These are phyloP conservation scores for Boletellus emodensis DNA, from an alignment of 768 basidiomycete species.

Conservation along the genomic window DNA sequence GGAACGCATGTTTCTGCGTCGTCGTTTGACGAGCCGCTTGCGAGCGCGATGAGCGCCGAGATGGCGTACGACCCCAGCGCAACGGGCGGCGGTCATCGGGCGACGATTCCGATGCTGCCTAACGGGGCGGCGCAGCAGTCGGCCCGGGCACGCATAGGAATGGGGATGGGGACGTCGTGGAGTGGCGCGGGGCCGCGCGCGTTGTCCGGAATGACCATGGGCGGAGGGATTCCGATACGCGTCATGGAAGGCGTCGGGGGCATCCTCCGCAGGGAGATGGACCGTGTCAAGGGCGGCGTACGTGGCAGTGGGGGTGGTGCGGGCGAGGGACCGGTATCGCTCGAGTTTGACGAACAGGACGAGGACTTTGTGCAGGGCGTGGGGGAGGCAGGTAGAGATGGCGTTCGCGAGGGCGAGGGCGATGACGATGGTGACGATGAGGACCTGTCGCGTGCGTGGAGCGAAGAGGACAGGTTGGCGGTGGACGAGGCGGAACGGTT, in stretches of 20 bases:
- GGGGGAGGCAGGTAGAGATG: neutral
- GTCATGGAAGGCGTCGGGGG: slow-evolving; percentile 58
- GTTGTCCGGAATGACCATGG: slow-evolving; percentile 16
- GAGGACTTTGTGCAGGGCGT: slow-evolving; percentile 46
- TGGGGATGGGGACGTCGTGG: too few species aligned
- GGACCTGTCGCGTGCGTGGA: slow-evolving; percentile 24
- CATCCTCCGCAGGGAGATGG: slow-evolving; percentile 50
- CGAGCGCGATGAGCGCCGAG: slow-evolving; percentile 63
- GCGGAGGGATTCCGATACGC: slow-evolving; percentile 47
- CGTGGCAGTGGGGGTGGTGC: neutral
- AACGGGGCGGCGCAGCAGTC: slow-evolving; percentile 49
- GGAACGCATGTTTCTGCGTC: slow-evolving; percentile 38
- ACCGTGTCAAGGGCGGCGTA: slow-evolving; percentile 7
- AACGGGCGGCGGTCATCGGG: slow-evolving; percentile 30
- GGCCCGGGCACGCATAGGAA: neutral
- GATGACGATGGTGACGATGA: slow-evolving; percentile 7
- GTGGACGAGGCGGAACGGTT: slow-evolving; percentile 32
- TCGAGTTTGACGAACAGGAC: slow-evolving; percentile 67
- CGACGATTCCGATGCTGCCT: slow-evolving; percentile 69
- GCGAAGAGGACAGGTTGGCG: slow-evolving; percentile 27
- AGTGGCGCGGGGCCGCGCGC: slow-evolving; percentile 12
- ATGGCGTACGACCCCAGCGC: slow-evolving; percentile 47
- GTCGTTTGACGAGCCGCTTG: slow-evolving; percentile 68
- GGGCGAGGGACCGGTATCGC: slow-evolving; percentile 26
- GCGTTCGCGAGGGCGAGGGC: too few species aligned